Percentiles rank a stretch among this genome's conserved stretches.
phyloP scores from a whole-genome alignment of 2,329 filamentous ascomycete genomes.

The Thelonectria olida region DNA sequence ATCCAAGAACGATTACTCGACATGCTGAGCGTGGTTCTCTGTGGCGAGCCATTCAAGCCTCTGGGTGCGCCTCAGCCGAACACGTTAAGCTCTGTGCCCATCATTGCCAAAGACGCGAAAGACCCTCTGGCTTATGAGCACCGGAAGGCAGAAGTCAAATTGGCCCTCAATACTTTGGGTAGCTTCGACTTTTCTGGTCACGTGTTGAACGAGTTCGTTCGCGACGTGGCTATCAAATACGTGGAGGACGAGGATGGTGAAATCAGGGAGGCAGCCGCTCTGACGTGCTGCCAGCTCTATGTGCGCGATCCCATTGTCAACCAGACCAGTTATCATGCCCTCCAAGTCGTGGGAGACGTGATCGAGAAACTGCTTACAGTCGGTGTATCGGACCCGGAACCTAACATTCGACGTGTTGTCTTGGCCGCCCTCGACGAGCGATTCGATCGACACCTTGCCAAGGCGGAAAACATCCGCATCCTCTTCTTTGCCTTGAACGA shows the following conservation, averaged over 20 bases:
- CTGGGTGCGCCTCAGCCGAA: slow-evolving; percentile 88
- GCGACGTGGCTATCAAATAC: slow-evolving; percentile 97
- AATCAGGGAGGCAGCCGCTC: slow-evolving; percentile 90
- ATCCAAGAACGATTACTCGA: slow-evolving; percentile 95
- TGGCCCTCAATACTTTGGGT: slow-evolving; percentile 94
- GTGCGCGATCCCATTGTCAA: slow-evolving; percentile 97
- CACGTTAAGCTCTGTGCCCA: slow-evolving; percentile 80
- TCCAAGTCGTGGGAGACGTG: slow-evolving; percentile 96
- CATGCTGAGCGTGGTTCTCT: slow-evolving; percentile 93
- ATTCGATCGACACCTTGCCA: slow-evolving; percentile 96
- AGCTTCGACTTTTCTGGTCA: slow-evolving; percentile 96
- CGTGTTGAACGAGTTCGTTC: slow-evolving; percentile 96
- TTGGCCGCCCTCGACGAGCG: slow-evolving; percentile 89
- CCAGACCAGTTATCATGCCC: slow-evolving; percentile 95
- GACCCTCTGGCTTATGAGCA: slow-evolving; percentile 84
- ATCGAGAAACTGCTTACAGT: slow-evolving; percentile 97
- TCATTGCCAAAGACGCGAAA: slow-evolving; percentile 87
- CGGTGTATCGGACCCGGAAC: slow-evolving; percentile 89
- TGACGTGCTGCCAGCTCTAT: slow-evolving; percentile 98
- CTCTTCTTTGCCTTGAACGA: slow-evolving; percentile 96
- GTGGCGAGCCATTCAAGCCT: slow-evolving; percentile 90
- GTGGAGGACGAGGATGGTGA: slow-evolving; percentile 95
- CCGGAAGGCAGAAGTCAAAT: slow-evolving; percentile 85
- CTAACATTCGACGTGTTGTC: slow-evolving; percentile 88
- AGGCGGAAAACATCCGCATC: slow-evolving; percentile 96